Base-by-base conservation (phyloP, 2,329 filamentous ascomycete species). In the Cordyceps militaris region DNA sequence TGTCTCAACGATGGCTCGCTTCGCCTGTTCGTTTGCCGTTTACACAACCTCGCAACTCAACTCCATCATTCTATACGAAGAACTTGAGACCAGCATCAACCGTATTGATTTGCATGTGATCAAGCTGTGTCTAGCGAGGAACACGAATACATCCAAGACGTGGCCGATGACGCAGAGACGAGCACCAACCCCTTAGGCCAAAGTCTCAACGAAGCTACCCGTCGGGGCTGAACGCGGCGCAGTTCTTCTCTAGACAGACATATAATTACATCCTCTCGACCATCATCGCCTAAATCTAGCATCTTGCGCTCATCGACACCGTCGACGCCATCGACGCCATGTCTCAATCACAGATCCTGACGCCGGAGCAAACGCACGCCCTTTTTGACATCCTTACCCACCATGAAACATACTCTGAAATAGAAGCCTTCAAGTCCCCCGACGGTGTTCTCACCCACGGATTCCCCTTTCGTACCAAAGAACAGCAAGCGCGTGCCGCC, bases 351-450 rank as follows among this genome's bases (percentile, higher is more conserved):
- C 46, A 28, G 46, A 36, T 21, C 47, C 66, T 73, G 47, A 68
- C 67, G 42, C 62, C 64, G 23, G 66, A 69, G 60, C 81, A 84
- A 63, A 70, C 77, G 8, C 72, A 73, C 51, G 80, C 82, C 14
- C 75, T 85, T 16, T 78, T 85, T 61, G 79, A 85, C 64, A 82
- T 85, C 53, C 76, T 85, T 56, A 79, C 79, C 32, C 82, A 85
- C 64, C 66, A 80, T 61, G 76, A 84, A 68, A 82, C 80, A 1
- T 86, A 85, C 63, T 70, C 79, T 13, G 89, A 94, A 70, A 88
- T 91, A 60, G 80, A 87, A 66, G 79, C 79, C 60, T 91, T 92
- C 77, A 89, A 86, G 65, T 71, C 78, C 38, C 81, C 87, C 0
- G 73, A 77, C 2, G 81, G 84, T 28, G 86, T 91, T 59, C 76